Evolutionary conservation across 306 rosid genomes (phyloP).

Genomic region (Quercus variabilis): DNA sequence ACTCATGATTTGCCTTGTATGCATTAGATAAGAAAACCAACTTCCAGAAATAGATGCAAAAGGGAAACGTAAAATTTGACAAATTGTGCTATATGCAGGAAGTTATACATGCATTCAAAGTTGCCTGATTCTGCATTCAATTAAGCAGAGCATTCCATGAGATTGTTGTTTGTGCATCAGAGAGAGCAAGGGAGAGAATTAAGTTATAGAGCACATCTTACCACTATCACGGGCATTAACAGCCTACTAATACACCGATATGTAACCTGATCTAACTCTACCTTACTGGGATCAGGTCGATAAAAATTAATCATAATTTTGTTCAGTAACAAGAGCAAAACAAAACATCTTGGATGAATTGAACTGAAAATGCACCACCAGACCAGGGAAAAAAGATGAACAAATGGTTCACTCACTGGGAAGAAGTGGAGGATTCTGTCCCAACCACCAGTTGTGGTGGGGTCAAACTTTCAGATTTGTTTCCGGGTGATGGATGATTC

Average conservation of each 20-base stretch:
- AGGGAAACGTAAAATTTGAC: neutral
- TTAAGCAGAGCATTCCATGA: neutral
- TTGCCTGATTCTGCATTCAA: neutral
- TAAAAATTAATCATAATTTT: conserved; percentile 22
- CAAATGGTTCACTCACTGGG: conserved; percentile 11
- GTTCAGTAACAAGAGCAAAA: conserved; percentile 30
- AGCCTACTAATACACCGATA: conserved; percentile 7
- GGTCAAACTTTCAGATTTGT: conserved; percentile 44
- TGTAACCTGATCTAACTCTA: conserved; percentile 11
- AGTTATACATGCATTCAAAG: neutral
- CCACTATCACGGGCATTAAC: conserved; percentile 9
- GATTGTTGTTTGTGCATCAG: neutral
- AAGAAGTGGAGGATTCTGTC: conserved; percentile 4
- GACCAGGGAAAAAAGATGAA: neutral
- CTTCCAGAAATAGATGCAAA: neutral
- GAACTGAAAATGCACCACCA: conserved; percentile 27
- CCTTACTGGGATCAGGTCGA: conserved; percentile 25
- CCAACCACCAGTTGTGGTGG: conserved; percentile 20
- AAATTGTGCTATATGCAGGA: neutral
- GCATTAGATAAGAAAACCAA: neutral
- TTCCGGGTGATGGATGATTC: conserved; percentile 40
- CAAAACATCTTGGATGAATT: conserved; percentile 30
- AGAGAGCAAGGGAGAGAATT: neutral
- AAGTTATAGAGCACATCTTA: neutral
- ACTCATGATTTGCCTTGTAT: no score